phyloP scores from a whole-genome alignment of 2,329 filamentous ascomycete genomes.

The Mycocentrospora acerina region DNA sequence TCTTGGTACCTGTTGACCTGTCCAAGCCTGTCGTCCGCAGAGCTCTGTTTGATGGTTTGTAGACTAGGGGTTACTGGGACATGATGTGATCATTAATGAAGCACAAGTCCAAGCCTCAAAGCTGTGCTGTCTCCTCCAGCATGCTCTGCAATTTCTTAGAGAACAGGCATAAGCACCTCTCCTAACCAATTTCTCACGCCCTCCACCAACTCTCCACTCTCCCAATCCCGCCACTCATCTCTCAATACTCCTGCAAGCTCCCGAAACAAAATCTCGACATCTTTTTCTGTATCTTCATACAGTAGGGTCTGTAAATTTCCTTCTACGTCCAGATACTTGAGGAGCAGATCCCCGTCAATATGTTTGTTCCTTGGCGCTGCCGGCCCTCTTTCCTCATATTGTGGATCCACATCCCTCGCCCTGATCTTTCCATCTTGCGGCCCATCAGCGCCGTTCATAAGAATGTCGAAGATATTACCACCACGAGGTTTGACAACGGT shows the following conservation, averaged over 20 bases:
- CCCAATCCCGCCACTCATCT: constrained; percentile 15
- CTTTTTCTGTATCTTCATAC: constrained; percentile 15
- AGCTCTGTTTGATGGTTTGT: too few species aligned
- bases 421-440: constrained; percentile 18
- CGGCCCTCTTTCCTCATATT: constrained; percentile 13
- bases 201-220: constrained; percentile 10
- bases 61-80: too few species aligned
- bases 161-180: constrained; percentile 24
- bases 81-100: too few species aligned
- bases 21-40: too few species aligned
- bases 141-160: constrained; percentile 16
- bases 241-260: constrained; percentile 25
- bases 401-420: constrained; percentile 30
- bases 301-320: constrained; percentile 19
- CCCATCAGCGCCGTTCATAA: constrained; percentile 26
- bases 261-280: constrained; percentile 21
- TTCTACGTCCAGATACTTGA: constrained; percentile 29
- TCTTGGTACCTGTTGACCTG: too few species aligned
- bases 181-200: constrained; percentile 20
- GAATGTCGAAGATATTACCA: constrained; percentile 21
- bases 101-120: too few species aligned
- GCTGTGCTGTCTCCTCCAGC: too few species aligned
- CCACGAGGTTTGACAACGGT: constrained; percentile 13
- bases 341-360: constrained; percentile 47
- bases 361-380: constrained; percentile 32